Evolutionary conservation across 208 protist species (phyloP).

Genomic region (Acanthamoeba divionensis): DNA sequence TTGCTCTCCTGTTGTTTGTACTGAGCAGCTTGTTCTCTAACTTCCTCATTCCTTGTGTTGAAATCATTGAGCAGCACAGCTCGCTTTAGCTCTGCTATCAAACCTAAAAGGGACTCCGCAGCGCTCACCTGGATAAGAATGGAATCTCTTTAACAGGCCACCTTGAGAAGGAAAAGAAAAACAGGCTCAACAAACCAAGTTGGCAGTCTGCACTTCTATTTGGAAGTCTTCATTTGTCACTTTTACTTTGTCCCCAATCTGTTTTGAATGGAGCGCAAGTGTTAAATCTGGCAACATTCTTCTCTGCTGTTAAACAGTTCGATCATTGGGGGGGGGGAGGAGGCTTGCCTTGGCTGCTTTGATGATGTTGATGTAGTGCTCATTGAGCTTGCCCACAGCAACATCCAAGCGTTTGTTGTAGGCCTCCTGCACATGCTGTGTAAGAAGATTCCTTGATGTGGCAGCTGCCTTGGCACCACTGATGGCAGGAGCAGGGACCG

Average conservation of each 20-base stretch:
- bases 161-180: neutral
- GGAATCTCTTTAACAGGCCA: neutral
- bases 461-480: no score
- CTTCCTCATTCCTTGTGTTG: neutral
- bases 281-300: neutral
- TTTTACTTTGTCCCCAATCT: constrained; percentile 3
- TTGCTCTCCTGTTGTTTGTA: no score
- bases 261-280: neutral
- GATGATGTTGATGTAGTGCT: constrained; percentile 24
- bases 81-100: constrained; percentile 42
- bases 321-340: neutral
- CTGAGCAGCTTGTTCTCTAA: no score
- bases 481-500: no score
- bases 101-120: neutral
- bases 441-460: no score
- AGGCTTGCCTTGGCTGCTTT: neutral
- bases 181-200: neutral
- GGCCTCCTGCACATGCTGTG: neutral
- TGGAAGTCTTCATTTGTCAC: neutral
- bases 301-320: neutral
- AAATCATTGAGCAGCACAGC: constrained; percentile 39
- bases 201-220: neutral
- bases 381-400: neutral
- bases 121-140: neutral
- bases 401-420: constrained; percentile 19